These are phyloP conservation scores for Rubia peregrina DNA, from an alignment of 305 asterid species.

Conservation along the genomic window DNA sequence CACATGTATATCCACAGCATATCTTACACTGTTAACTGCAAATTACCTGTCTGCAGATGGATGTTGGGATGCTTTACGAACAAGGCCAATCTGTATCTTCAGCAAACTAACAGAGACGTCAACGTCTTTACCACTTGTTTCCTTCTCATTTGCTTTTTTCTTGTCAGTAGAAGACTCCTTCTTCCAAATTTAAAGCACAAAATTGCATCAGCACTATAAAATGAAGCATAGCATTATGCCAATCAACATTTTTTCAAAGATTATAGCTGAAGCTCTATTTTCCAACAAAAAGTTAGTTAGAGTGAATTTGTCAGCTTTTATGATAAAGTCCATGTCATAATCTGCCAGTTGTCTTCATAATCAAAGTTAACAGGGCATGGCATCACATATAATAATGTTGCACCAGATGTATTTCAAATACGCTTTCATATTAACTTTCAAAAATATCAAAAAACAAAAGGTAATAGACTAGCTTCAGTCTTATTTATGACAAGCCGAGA, in stretches of 20 bases:
- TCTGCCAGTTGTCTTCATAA: not conserved
- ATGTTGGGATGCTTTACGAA: conserved; percentile 86
- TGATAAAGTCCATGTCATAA: not conserved
- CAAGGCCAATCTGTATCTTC: conserved; percentile 80
- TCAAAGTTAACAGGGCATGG: not conserved
- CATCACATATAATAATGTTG: not conserved
- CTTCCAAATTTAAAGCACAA: conserved; percentile 21
- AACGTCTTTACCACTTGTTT: conserved; percentile 52
- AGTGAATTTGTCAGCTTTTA: not conserved
- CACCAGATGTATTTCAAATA: not conserved
- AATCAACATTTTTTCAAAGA: not conserved
- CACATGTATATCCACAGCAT: conserved; percentile 2
- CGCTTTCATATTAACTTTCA: not conserved
- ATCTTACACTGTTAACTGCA: conserved; percentile 7
- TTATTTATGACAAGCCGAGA: not conserved
- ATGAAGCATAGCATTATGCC: not conserved
- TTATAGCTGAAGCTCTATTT: not conserved
- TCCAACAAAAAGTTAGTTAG: not conserved
- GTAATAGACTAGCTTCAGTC: not conserved
- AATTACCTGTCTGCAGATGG: conserved; percentile 94
- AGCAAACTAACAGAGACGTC: conserved; percentile 77
- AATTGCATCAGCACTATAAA: not conserved
- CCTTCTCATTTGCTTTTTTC: conserved; percentile 54
- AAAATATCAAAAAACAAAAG: not conserved
- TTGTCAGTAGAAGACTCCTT: conserved; percentile 50